Evolutionary conservation across 768 basidiomycete species (phyloP).

Genomic region (Mycena leptocephala): DNA sequence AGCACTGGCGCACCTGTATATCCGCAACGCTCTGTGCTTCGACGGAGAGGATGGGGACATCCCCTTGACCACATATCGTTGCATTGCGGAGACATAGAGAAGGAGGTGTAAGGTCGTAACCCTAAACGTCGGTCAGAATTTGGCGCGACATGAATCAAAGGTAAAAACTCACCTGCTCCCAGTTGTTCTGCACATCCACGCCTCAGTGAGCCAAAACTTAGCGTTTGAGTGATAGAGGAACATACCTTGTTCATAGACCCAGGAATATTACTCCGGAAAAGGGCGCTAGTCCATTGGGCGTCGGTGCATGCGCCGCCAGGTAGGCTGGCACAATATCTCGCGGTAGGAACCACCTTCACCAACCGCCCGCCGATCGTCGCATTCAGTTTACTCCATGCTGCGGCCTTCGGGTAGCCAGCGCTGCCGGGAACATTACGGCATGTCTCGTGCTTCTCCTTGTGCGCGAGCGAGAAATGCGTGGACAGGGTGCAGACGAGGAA

Average conservation of each 20-base stretch:
- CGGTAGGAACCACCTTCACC: neutral
- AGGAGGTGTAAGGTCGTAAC: constrained; percentile 42
- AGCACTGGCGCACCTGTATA: constrained; percentile 43
- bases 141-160: neutral
- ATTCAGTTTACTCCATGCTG: neutral
- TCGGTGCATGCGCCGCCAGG: no score
- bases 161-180: neutral
- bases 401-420: neutral
- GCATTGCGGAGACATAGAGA: constrained; percentile 43
- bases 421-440: no score
- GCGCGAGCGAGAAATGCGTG: neutral
- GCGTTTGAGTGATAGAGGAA: neutral
- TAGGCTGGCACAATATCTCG: neutral
- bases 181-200: neutral
- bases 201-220: neutral
- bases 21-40: constrained; percentile 46
- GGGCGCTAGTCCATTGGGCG: neutral
- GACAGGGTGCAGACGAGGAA: constrained; percentile 7
- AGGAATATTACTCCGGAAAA: neutral
- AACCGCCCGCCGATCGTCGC: neutral
- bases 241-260: neutral
- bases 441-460: neutral
- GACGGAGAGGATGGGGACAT: constrained; percentile 49
- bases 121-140: constrained; percentile 28
- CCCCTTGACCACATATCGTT: constrained; percentile 47